Base-by-base conservation (phyloP, 805 yeast genomes). In the Metschnikowia amazonensis region DNA sequence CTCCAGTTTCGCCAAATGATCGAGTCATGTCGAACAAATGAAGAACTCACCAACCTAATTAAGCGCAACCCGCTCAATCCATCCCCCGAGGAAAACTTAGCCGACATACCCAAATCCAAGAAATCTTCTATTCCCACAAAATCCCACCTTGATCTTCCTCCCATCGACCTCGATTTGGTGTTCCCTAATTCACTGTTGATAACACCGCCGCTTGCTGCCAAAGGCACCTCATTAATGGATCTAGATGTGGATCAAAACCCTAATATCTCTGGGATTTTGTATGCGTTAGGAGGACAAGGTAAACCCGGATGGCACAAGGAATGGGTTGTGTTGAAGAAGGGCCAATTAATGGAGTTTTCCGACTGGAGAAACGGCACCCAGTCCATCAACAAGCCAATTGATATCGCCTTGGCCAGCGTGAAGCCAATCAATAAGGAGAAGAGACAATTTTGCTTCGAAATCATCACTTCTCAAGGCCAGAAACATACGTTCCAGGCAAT, bases 261-360 rank as follows among this genome's bases (percentile, higher is more conserved):
- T 5, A 68, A 65, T 35, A 61, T 64, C 44, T 58, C 69, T 5
- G 86, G 85, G 0, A 71, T 80, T 10, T 59, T 81, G n/a, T 80
- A 76, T 56, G 72, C 79, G 1, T 65, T 77, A 30, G 82, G 82
- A 0, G 84, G 84, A 0, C 80, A 77, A 46, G 80, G 81, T 0
- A 77, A 77, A 48, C 77, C 70, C 18, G 84, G 85, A 3, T 89
- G 96, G 97, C 95, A 88, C 62, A 88, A 87, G 57, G 89, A 84
- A 60, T 86, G 95, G 90, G 86, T 89, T 0, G 86, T 82, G 0
- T 68, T 88, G 41, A 75, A 77, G 11, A 77, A 80, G n/a, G 89
- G 92, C 2, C 76, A 73, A 47, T 66, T 89, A 34, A 70, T 74
- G 36, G 94, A 88, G 58, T 88, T 77, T 59, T 74, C 84, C 36